phyloP scores from a whole-genome alignment of 768 basidiomycete species.

The Xerocomellus chrysenteron region DNA sequence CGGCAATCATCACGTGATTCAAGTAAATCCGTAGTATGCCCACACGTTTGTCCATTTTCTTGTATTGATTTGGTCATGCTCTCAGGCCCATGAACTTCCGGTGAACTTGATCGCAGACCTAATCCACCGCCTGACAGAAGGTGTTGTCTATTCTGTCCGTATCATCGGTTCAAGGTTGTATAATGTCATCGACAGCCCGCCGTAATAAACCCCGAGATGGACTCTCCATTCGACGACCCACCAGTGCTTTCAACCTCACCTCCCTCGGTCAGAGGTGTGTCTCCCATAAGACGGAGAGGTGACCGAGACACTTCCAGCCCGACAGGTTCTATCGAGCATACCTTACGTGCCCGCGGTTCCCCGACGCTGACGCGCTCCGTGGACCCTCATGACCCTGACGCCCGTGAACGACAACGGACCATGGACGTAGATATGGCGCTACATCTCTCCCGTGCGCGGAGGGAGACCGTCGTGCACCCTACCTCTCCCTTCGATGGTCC shows the following conservation, averaged over 20 bases:
- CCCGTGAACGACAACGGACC: conserved; percentile 82
- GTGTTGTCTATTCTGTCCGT: conserved; percentile 9
- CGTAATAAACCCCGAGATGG: conserved; percentile 30
- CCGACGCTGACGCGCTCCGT: conserved; percentile 62
- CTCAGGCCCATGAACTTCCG: neutral
- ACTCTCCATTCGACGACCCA: conserved; percentile 38
- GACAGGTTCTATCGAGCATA: conserved; percentile 41
- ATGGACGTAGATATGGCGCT: conserved; percentile 95
- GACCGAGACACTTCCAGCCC: conserved; percentile 36
- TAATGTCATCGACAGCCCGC: conserved; percentile 1
- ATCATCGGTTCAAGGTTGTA: neutral
- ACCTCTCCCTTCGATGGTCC: conserved; percentile 35
- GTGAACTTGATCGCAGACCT: neutral
- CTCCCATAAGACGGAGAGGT: conserved; percentile 40
- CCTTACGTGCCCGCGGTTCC: conserved; percentile 50
- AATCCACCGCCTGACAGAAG: conserved; percentile 8
- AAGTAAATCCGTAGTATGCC: too few species aligned
- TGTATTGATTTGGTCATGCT: neutral
- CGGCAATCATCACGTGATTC: too few species aligned
- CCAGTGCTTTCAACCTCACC: conserved; percentile 41
- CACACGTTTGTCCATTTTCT: too few species aligned
- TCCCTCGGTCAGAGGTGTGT: conserved; percentile 38
- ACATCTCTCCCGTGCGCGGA: conserved; percentile 69
- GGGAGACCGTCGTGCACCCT: conserved; percentile 51
- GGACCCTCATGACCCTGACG: conserved; percentile 70